Base-by-base conservation (phyloP, 345 rosid genomes). In the Dimocarpus longan region DNA sequence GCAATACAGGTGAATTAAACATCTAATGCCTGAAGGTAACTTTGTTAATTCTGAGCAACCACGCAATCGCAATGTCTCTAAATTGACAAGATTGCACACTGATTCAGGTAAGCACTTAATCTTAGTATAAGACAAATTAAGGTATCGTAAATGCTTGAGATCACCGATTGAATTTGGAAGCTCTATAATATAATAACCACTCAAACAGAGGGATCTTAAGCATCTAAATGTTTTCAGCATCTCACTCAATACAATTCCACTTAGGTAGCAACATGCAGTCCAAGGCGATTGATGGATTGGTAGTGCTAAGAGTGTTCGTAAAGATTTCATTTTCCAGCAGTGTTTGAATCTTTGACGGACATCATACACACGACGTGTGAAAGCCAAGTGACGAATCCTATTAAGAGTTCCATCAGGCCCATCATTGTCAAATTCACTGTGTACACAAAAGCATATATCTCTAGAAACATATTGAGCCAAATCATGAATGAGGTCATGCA, bases 401-500 rank as follows among this genome's bases (percentile, higher is more conserved):
- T 18, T n/a, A 57, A 57, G 63, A 57, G 22, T n/a, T 57, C 21
- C 22, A n/a, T 19, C n/a, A 6, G 10, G 21, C 63, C 22, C 22
- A n/a, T 57, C 22, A 57, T 8, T n/a, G 15, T 57, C 63, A 16
- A 57, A 57, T n/a, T 57, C 16, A 57, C 22, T 8, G 22, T 19
- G 15, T 57, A 18, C n/a, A 26, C 13, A n/a, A 21, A 21, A 22
- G 32, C 28, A 62, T n/a, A 62, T n/a, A n/a, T 62, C 12, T 10
- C 28, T 24, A 5, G 68, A 4, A 10, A 28, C 40, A 26, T 10
- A 28, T 15, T 65, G 40, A 65, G 68, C 68, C 19, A 71, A 15
- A 22, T 71, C 74, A 71, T 71, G 32, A n/a, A 71, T 50, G 56
- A 71, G 74, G 18, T 71, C 74, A 71, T 71, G 74, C 74, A 71